These are phyloP conservation scores for Phytophthora constricta DNA, from an alignment of 352 stramenopile species.

Conservation along the genomic window DNA sequence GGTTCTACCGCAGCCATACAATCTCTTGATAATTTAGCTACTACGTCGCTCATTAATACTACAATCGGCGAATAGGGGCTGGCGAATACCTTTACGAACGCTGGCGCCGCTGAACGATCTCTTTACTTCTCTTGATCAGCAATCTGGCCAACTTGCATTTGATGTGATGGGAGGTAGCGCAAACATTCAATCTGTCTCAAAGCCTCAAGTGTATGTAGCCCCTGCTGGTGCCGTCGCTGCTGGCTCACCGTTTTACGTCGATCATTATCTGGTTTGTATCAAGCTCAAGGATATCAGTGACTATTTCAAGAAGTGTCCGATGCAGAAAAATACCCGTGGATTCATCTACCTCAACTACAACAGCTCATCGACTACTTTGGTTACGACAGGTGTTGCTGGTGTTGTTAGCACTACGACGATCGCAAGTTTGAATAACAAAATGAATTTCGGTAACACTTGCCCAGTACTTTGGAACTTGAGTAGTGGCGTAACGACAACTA, in stretches of 20 bases:
- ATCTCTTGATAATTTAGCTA: slow-evolving; percentile 1
- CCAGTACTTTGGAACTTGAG: not conserved
- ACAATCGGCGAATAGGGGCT: slow-evolving; percentile 1
- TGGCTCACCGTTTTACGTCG: too few relatives aligned
- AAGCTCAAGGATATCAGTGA: slow-evolving; percentile 14
- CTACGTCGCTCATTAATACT: not conserved
- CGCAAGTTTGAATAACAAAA: too few relatives aligned
- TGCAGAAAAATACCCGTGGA: too few relatives aligned
- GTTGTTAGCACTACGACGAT: too few relatives aligned
- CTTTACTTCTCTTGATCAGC: slow-evolving; percentile 2
- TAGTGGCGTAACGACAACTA: not conserved
- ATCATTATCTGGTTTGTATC: slow-evolving; percentile 13
- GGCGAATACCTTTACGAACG: not conserved
- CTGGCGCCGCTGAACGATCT: not conserved
- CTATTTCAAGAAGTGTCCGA: slow-evolving; percentile 24
- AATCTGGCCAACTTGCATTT: not conserved
- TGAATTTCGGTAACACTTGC: not conserved
- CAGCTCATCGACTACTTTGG: too few relatives aligned
- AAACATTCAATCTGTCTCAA: not conserved
- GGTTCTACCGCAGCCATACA: not conserved
- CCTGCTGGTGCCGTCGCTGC: not conserved
- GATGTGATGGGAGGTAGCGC: not conserved
- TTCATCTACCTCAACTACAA: too few relatives aligned
- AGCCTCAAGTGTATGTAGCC: slow-evolving; percentile 8
- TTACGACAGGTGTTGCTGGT: too few relatives aligned